These are phyloP conservation scores for Citrus sp. DNA, from an alignment of 345 rosid species.

Conservation along the genomic window DNA sequence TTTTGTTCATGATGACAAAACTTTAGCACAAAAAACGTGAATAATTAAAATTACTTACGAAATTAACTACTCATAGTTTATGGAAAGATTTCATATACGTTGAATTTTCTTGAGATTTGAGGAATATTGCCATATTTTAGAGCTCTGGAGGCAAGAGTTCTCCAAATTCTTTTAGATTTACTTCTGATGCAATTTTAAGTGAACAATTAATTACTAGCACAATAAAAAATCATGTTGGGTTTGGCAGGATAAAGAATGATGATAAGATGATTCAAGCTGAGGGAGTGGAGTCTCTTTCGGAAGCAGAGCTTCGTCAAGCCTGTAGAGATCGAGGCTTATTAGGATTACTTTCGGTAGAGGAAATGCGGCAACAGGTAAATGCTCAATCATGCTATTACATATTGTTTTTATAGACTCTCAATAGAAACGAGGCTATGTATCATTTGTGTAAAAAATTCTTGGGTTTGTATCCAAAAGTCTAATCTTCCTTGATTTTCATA, in stretches of 20 bases:
- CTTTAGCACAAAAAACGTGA: neutral
- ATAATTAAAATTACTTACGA: neutral
- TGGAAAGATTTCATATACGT: neutral
- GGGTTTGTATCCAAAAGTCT: neutral
- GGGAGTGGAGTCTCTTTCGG: slow-evolving; percentile 90
- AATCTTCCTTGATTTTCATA: neutral
- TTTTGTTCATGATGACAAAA: neutral
- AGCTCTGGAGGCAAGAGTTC: neutral
- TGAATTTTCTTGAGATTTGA: neutral
- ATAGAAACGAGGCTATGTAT: neutral
- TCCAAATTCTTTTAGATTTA: neutral
- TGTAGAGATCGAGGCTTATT: slow-evolving; percentile 95
- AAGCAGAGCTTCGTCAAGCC: slow-evolving; percentile 89
- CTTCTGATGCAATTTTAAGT: neutral
- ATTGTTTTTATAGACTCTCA: neutral
- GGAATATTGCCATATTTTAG: neutral
- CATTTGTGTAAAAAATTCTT: neutral
- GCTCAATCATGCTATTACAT: neutral
- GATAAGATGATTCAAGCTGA: slow-evolving; percentile 93
- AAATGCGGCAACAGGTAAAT: slow-evolving; percentile 88
- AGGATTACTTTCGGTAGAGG: slow-evolving; percentile 84
- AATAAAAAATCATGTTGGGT: neutral
- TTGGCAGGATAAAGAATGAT: slow-evolving; percentile 82
- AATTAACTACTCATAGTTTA: neutral
- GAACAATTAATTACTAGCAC: neutral